These are phyloP conservation scores for Brassica rapa DNA, from an alignment of 345 rosid genomes.

Conservation along the genomic window DNA sequence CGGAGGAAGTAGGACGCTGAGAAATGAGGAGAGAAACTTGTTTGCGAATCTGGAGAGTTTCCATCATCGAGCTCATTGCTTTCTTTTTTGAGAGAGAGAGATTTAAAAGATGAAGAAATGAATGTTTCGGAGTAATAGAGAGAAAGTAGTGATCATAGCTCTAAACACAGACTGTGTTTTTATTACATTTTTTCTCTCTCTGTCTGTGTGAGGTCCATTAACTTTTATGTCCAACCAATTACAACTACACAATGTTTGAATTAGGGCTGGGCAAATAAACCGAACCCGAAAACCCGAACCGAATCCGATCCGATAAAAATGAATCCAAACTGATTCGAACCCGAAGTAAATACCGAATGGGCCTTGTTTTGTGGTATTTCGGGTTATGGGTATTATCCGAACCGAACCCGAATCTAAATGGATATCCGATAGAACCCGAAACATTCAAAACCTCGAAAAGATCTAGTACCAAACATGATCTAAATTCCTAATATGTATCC, in stretches of 20 bases:
- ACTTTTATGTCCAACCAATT: background rate
- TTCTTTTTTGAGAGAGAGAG: background rate
- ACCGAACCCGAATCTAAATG: no score
- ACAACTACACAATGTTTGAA: background rate
- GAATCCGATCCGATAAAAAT: no score
- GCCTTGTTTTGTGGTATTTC: no score
- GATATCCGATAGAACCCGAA: no score
- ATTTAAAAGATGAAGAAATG: background rate
- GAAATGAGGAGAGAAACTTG: conserved; percentile 59
- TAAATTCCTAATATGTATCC: no score
- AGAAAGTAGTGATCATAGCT: conserved; percentile 48
- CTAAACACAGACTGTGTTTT: conserved; percentile 53
- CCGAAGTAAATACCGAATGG: no score
- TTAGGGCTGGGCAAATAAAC: background rate
- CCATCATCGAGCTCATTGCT: conserved; percentile 63
- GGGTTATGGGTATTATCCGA: no score
- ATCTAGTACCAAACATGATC: no score
- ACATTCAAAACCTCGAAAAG: no score
- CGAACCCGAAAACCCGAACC: no score
- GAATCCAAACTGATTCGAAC: no score
- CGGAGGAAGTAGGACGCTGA: conserved; percentile 23
- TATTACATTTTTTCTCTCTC: conserved; percentile 31
- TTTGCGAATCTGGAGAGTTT: conserved; percentile 54
- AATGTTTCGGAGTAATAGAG: conserved; percentile 25
- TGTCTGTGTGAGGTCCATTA: conserved; percentile 37